These are phyloP conservation scores for Isabelozyma rhagii DNA, from an alignment of 805 yeast species.

Conservation along the genomic window DNA sequence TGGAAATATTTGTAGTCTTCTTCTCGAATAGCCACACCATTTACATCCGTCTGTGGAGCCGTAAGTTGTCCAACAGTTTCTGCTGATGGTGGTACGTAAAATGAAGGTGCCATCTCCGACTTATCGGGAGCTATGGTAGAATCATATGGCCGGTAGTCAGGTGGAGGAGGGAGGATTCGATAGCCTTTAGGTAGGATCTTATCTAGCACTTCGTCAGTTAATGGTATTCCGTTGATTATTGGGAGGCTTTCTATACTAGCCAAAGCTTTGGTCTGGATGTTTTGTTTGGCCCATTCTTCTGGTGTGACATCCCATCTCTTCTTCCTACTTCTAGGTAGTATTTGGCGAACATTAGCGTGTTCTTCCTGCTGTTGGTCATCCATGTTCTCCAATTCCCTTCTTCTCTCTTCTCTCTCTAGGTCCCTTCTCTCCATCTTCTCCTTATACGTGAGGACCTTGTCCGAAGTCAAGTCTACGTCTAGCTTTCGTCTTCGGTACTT, in stretches of 20 bases:
- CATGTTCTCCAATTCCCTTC: constrained; percentile 15
- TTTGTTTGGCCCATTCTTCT: constrained; percentile 21
- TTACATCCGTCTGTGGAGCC: constrained; percentile 57
- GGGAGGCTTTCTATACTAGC: constrained; percentile 17
- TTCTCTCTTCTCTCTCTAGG: constrained; percentile 31
- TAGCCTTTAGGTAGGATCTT: constrained; percentile 54
- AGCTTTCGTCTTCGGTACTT: constrained; percentile 29
- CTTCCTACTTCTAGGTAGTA: constrained; percentile 18
- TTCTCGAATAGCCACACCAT: constrained; percentile 65
- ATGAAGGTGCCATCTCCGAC: constrained; percentile 25
- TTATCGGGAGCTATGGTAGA: constrained; percentile 30
- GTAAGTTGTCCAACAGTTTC: constrained; percentile 19
- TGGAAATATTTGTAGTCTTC: constrained; percentile 73
- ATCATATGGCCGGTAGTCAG: constrained; percentile 38
- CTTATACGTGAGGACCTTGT: constrained; percentile 32
- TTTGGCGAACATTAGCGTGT: constrained; percentile 6
- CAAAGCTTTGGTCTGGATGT: constrained; percentile 2
- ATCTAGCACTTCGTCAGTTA: constrained; percentile 47
- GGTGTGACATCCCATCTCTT: constrained; percentile 47
- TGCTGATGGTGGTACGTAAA: constrained; percentile 51
- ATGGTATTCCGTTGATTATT: constrained; percentile 23
- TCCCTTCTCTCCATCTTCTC: constrained; percentile 41
- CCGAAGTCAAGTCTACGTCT: constrained; percentile 20
- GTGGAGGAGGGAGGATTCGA: constrained; percentile 36
- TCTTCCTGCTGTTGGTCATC: constrained; percentile 15